Evolutionary conservation across 2,329 filamentous ascomycete species (phyloP).

Genomic region (Fusarium devonianum): DNA sequence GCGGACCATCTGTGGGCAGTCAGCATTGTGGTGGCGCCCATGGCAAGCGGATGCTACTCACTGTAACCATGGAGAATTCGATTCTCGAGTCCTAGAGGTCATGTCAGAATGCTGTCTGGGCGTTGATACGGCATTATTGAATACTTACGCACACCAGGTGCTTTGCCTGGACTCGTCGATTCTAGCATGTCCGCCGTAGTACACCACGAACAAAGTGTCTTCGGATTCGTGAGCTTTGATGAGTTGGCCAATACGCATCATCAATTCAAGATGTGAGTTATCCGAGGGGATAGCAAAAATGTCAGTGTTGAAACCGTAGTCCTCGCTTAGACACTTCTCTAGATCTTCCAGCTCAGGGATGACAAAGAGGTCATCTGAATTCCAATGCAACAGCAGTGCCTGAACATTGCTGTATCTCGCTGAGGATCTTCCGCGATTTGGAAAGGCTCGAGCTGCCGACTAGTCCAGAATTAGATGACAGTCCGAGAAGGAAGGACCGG

Average conservation of each 20-base stretch:
- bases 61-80: slow-evolving; percentile 63
- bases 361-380: slow-evolving; percentile 64
- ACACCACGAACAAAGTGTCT: slow-evolving; percentile 64
- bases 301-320: slow-evolving; percentile 64
- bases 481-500: neutral
- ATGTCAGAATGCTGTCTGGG: slow-evolving; percentile 14
- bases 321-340: slow-evolving; percentile 60
- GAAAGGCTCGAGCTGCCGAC: slow-evolving; percentile 64
- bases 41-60: slow-evolving; percentile 42
- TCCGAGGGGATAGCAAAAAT: slow-evolving; percentile 65
- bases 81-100: slow-evolving; percentile 53
- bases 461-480: slow-evolving; percentile 36
- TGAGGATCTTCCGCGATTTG: slow-evolving; percentile 59
- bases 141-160: slow-evolving; percentile 65
- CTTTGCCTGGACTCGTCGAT: slow-evolving; percentile 67
- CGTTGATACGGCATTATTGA: neutral
- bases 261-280: slow-evolving; percentile 65
- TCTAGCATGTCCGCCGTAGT: slow-evolving; percentile 66
- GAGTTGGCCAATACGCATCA: slow-evolving; percentile 63
- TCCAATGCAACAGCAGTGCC: slow-evolving; percentile 64
- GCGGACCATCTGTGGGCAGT: slow-evolving; percentile 59
- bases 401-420: slow-evolving; percentile 65
- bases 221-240: slow-evolving; percentile 64
- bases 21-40: slow-evolving; percentile 3
- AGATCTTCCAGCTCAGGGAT: slow-evolving; percentile 65